These are phyloP conservation scores for Casuarina equisetifolia DNA, from an alignment of 306 rosid genomes.

Conservation along the genomic window DNA sequence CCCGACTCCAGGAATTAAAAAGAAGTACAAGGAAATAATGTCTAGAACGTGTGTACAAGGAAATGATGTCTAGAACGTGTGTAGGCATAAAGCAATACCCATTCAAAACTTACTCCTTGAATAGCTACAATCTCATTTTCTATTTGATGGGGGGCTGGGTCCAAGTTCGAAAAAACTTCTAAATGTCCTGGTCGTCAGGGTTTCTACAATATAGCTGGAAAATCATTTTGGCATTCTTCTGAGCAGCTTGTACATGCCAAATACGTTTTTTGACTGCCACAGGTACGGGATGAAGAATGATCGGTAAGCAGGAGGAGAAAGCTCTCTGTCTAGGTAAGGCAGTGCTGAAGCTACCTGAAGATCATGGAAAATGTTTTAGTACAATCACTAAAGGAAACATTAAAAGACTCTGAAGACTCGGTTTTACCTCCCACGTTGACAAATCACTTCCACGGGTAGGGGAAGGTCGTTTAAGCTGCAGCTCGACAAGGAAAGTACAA, in stretches of 20 bases:
- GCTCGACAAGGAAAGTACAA: constrained; percentile 91
- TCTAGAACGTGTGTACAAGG: no score
- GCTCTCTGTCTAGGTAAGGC: constrained; percentile 89
- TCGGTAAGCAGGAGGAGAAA: constrained; percentile 79
- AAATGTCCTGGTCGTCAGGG: background rate
- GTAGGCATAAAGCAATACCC: background rate
- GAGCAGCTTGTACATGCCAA: constrained; percentile 88
- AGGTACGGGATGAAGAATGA: constrained; percentile 89
- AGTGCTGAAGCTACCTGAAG: constrained; percentile 71
- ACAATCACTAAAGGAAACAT: constrained; percentile 3
- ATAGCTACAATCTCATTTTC: background rate
- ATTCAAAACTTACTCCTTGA: background rate
- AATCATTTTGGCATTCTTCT: constrained; percentile 51
- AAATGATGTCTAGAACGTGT: no score
- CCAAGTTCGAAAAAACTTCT: background rate
- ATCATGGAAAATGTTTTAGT: background rate
- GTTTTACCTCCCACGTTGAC: constrained; percentile 82
- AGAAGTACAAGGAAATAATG: no score
- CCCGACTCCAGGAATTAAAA: no score
- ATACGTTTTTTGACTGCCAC: constrained; percentile 84
- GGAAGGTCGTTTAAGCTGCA: constrained; percentile 84
- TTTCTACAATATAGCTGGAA: background rate
- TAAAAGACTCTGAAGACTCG: constrained; percentile 2
- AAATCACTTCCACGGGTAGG: constrained; percentile 77
- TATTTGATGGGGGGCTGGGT: background rate